A percentile compares a stretch with the other conserved stretches of the same genome.
These are phyloP conservation scores for Claviceps spartinae DNA, from an alignment of 2,329 filamentous ascomycete species.

Conservation along the genomic window DNA sequence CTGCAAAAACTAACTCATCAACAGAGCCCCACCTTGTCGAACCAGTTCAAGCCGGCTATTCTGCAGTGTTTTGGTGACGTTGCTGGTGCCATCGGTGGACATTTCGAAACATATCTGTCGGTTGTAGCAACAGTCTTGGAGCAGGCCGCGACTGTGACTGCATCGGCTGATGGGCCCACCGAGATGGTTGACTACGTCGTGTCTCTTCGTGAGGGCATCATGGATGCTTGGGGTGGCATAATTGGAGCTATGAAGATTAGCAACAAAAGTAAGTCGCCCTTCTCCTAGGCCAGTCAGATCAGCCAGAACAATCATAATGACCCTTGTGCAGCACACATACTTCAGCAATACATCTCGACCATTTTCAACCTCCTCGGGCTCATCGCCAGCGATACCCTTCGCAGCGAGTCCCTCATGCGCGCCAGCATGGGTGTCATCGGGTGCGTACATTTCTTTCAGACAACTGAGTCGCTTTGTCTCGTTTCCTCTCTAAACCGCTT, in stretches of 20 bases:
- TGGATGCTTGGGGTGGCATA: slow-evolving; percentile 97
- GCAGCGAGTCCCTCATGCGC: slow-evolving; percentile 81
- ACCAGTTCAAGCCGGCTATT: slow-evolving; percentile 97
- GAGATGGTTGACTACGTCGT: slow-evolving; percentile 97
- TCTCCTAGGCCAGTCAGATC: too few relatives aligned
- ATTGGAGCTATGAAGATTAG: slow-evolving; percentile 85
- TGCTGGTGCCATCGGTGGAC: slow-evolving; percentile 79
- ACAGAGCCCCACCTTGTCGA: slow-evolving; percentile 70
- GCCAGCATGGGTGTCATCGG: slow-evolving; percentile 97
- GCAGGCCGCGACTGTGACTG: slow-evolving; percentile 74
- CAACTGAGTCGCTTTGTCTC: not conserved
- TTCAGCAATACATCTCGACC: slow-evolving; percentile 66
- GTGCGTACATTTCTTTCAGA: slow-evolving; percentile 36
- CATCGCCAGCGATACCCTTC: slow-evolving; percentile 70
- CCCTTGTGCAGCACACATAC: slow-evolving; percentile 41
- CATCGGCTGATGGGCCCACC: slow-evolving; percentile 66
- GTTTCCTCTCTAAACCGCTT: not conserved
- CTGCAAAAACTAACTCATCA: not conserved
- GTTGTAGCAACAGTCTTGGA: slow-evolving; percentile 90
- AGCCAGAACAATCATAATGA: not conserved
- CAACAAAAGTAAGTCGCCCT: slow-evolving; percentile 50
- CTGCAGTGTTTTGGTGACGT: slow-evolving; percentile 97
- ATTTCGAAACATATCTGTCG: slow-evolving; percentile 84
- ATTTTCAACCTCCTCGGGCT: slow-evolving; percentile 80
- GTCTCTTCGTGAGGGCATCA: slow-evolving; percentile 89